phyloP scores from a whole-genome alignment of 2,329 filamentous ascomycete genomes.

The Penicillium sp. region DNA sequence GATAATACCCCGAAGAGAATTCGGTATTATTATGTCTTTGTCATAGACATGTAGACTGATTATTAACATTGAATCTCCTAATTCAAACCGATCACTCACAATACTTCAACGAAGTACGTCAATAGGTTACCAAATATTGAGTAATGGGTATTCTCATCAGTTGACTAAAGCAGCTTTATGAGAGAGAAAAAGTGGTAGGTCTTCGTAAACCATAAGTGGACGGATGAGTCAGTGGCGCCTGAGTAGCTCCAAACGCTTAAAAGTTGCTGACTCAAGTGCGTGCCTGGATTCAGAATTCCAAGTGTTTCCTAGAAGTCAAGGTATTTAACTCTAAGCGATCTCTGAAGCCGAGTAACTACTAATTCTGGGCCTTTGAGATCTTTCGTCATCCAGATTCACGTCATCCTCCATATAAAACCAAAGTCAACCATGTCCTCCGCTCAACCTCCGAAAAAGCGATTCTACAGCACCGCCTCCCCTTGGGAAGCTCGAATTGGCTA shows the following conservation, averaged over 20 bases:
- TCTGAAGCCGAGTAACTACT: background rate
- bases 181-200: background rate
- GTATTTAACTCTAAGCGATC: background rate
- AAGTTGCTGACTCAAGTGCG: no score
- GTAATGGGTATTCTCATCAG: background rate
- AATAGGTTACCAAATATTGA: background rate
- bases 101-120: background rate
- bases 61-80: background rate
- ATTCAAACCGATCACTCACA: background rate
- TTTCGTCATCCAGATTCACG: background rate
- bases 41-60: background rate
- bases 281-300: no score
- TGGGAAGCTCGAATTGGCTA: conserved; percentile 40
- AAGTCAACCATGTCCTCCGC: background rate
- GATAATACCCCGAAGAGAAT: background rate
- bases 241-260: no score
- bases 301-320: no score
- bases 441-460: conserved; percentile 16
- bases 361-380: background rate
- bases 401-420: background rate
- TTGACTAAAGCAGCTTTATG: background rate
- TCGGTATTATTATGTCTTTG: background rate
- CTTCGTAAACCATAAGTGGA: background rate
- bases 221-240: background rate
- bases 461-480: conserved; percentile 36